Base-by-base conservation (phyloP, 2,329 filamentous ascomycete species). In the Cytospora piceicola region DNA sequence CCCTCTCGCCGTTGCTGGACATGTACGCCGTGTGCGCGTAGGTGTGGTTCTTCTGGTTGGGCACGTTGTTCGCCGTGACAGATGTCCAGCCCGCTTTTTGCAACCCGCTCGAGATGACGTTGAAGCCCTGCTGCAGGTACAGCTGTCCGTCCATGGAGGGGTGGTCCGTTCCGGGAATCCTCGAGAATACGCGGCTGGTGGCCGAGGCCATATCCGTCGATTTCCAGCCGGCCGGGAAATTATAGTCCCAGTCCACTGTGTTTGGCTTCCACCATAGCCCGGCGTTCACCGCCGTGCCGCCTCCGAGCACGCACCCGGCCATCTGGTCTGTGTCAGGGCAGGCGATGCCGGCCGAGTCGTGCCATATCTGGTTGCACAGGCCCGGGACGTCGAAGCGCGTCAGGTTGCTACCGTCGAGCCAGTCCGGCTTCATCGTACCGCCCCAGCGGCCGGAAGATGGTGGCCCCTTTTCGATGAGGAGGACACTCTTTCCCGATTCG, bases 201-300 rank as follows among this genome's bases (percentile, higher is more conserved):
- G 90, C 85, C 29, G 78, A 73, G 67, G 78, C 77, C 73, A 92
- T 83, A 70, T 92, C 88, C 7, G 77, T 73, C 22, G 86, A 82
- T 75, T 90, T 88, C 90, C 90, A 93, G 34, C 90, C 90, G 1
- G 78, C 69, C 0, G 90, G 90, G 78, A 91, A 93, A 74, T 90
- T 90, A 73, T 85, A 82, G 73, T 93, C 88, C 80, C 90, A 93
- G 73, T 93, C 90, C 9, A 78, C 74, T 6, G 84, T 80, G 67
- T 88, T 85, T 0, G 90, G 84, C 78, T 84, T 85, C 84, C 84
- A 88, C 85, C 85, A 89, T n/a, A 89, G 78, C 30, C 85, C 86
- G 66, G 87, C 84, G 68, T 89, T 90, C 69, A 89, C 79, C 39
- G 84, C 84, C 56, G 84, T 82, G 30, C 85, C 85, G 65, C 87